Base-by-base conservation (phyloP, 495 filamentous ascomycete genomes). In the Aspergillus egyptiacus region DNA sequence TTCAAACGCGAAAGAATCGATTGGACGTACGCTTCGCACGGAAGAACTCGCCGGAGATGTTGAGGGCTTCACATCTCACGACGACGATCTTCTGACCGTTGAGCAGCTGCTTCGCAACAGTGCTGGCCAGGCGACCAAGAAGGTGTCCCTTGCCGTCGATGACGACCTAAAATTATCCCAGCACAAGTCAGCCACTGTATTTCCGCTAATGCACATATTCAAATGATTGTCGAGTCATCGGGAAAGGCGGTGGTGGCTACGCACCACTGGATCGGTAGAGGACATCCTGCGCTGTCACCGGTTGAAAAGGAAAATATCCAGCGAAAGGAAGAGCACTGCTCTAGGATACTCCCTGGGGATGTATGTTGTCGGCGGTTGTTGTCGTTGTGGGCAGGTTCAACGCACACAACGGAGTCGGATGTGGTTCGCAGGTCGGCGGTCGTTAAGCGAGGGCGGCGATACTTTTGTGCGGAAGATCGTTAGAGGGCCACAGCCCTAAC, bases 1-100 rank as follows among this genome's bases (percentile, higher is more conserved):
- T 35, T 46, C 22, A 22, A 38, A 25, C 28, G 15, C 30, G 24
- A 32, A 18, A 39, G 48, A 46, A 42, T 65, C 42, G 55, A 54
- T 51, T 57, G 55, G 32, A 91, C 93, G 76, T 94, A 98, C 93
- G 85, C 83, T 98, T 98, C 64, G 91, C 84, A 66, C 93, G 89
- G 85, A 97, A 98, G 87, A 98, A 98, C 79, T 96, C 93, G 78
- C 93, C 93, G 63, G 93, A 98, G 82, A 98, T 97, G 83, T 97
- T 97, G 68, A 98, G 83, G 65, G 86, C 87, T 75, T 98, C 93
- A 80, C 88, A 95, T 80, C 93, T 88, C 69, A 98, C 94, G 54
- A 98, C 84, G 55, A 96, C 91, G 73, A 98, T 91, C 84, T 97
- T 96, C 81, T 97, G 94, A 69, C 93, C 93, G 73, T 87, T 94